Evolutionary conservation across 164 flowering plant genomes (phyloP), one percentile per base, ranked within the genome.

Genomic region (Houttuynia cordata): DNA sequence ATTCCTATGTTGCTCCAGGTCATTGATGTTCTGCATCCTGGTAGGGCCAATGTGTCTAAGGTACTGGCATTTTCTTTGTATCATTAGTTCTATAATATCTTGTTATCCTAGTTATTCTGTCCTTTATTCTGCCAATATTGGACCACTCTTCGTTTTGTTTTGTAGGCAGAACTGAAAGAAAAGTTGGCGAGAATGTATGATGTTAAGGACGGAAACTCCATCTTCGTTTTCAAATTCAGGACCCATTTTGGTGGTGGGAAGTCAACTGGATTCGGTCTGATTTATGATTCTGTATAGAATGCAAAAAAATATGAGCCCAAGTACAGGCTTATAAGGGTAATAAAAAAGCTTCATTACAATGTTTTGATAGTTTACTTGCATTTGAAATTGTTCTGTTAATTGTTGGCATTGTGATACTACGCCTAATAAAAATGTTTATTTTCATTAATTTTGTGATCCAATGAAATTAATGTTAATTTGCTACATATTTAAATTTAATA

Each of bases 231-330:
- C 71, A 80, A 82, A 71, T 82, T 84, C 72, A 42, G 87, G 54
- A 84, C 90, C 18, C 86, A 84, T 59, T 83, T 83, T 68, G 88
- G 88, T 58, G 88, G 88, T 61, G 88, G 88, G 13, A 83, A 83
- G 65, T 83, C 88, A 1, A 79, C 88, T 34, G 88, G 88, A 0
- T 83, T 81, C 69, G 86, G 89, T 12, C 65, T 82, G 65, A 84
- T 84, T 42, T 84, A 82, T 59, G 87, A 84, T 51, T 66, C 85
- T 10, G 81, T 84, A 24, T 86, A 84, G 60, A 82, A 66, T 67
- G 89, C 89, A 0, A 82, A 82, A 77, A 82, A 82, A 62, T 84
- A 54, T 19, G 90, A 84, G 70, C 90, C 90, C 19, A 84, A 84
- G 68, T 82, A 80, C 74, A 78, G 90, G 70, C 83, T 84, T 21